These are phyloP conservation scores for Pseudonitzschia multiseries DNA, from an alignment of 108 stramenopile genomes.

Conservation along the genomic window DNA sequence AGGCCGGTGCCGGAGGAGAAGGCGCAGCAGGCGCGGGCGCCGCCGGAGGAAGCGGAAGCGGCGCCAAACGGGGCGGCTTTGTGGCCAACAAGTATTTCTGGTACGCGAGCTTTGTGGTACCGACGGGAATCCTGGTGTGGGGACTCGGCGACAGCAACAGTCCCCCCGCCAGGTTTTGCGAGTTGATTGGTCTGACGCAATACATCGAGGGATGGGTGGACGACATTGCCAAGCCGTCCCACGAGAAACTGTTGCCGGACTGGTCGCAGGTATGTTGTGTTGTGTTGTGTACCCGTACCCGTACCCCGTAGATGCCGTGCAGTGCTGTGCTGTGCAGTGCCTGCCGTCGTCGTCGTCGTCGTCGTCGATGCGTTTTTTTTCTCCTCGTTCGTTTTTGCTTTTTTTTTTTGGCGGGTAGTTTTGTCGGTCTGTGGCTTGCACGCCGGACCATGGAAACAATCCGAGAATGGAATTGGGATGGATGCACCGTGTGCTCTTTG, in stretches of 20 bases:
- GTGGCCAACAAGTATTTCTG: conserved; percentile 42
- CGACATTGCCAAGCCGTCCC: conserved; percentile 78
- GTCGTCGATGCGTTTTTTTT: no score
- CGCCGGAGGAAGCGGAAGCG: conserved; percentile 12
- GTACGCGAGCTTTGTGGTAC: conserved; percentile 67
- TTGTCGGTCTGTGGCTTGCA: no score
- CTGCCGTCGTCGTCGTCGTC: no score
- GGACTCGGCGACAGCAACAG: conserved; percentile 71
- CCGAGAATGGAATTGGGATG: no score
- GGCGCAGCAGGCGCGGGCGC: conserved; percentile 23
- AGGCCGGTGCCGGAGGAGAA: conserved; percentile 34
- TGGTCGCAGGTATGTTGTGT: conserved; percentile 72
- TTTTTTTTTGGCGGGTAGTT: no score
- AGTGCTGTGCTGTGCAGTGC: no score
- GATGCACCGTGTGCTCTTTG: no score
- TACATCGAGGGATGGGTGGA: conserved; percentile 47
- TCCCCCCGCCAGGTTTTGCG: conserved; percentile 68
- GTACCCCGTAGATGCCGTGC: no score
- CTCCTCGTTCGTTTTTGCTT: no score
- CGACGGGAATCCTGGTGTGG: conserved; percentile 74
- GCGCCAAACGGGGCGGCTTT: conserved; percentile 8
- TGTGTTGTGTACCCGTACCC: not conserved
- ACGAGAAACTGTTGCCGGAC: conserved; percentile 92
- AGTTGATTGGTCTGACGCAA: conserved; percentile 68
- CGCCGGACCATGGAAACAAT: no score